Evolutionary conservation across 176 grass and related monocot genomes (phyloP), one percentile per base, ranked within the genome.

Genomic region (Saccharum officinarum): DNA sequence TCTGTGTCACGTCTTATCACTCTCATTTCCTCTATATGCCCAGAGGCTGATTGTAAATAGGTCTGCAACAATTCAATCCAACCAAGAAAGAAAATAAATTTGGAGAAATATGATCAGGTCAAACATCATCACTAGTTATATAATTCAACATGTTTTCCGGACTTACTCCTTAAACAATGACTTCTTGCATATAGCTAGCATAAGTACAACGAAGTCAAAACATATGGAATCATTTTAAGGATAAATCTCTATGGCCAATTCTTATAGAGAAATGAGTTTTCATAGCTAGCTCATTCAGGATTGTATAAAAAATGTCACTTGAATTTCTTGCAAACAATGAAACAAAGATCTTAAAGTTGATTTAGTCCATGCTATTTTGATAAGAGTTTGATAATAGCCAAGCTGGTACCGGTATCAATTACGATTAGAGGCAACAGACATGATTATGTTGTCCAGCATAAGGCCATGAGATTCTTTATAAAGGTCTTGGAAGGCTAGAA

Each of bases 21-120:
- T 90, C 93, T 91, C 93, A 92, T 95, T 82, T 98, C 96, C 87
- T 98, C 91, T 76, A 92, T 89, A 59, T 88, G 87, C 41, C 89
- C 50, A 26, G 89, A 88, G 34, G 91, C 71, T 82, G 96, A 98
- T 67, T 98, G 91, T 67, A 94, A 78, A 85, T 98, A 98, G 23
- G 91, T 94, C 93, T 98, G 71, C 62, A 85, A 77, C 40, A 71
- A 20, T 83, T 15, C 61, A 78, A 20, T 10, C 22, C 16, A 64
- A 30, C 4, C 11, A 62, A 30, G 60, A 63, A 67, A 5, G 3
- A 6, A 83, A 47, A 60, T 37, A 20, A 72, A 78, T 77, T 82
- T 73, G 69, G 7, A 60, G 47, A 30, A 69, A 1, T 52, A 64
- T 55, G 41, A 7, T 37, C 54, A 17, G 13, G 25, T 15, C 55